Base-by-base conservation (phyloP, 1,284 basidiomycete genomes). In the Cerrena zonata region DNA sequence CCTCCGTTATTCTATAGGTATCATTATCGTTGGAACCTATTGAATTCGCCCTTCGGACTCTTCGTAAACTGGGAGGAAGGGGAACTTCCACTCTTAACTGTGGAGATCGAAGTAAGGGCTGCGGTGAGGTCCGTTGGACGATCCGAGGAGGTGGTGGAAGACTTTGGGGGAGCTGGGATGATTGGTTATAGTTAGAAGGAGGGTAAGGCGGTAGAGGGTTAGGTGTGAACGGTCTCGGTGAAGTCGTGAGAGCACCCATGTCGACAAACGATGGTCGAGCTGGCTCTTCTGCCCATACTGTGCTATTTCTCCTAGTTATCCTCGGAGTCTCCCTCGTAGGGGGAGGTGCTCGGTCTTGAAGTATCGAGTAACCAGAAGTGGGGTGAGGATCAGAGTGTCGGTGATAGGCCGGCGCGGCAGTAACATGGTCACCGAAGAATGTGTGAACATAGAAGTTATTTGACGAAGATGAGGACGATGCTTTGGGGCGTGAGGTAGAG, bases 401-500 rank as follows among this genome's bases (percentile, higher is more conserved):
- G 18, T 39, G 27, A 40, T 48, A 45, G 11, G 47, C 25, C 2
- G 51, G 56, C 5, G 38, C 24, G 2, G 48, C 45, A 23, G 45
- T 47, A 2, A 58, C 56, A 13, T 49, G 53, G 39, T 52, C 50
- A 18, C 53, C 45, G 41, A 58, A 58, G 46, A 58, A 58, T 1
- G 54, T 58, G 38, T 58, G 54, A 5, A 58, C 56, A 39, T 53
- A 56, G 47, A 55, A 57, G 12, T 49, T 12, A 22, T 37, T 30
- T 37, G 45, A 50, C 7, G 7, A 34, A 30, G 30, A 37, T 12
- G 41, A 24, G 19, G n/a, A 22, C 11, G 39, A 5, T 7, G 25
- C 26, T 18, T 10, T n/a, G 10, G 19, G 38, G 12, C 37, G 19
- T n/a, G 4, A 34, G 7, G 47, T 15, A 21, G 25, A 36, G 2